Percentiles rank a stretch among this genome's conserved stretches.
Conservation (phyloP, 139 green algal genomes). For the Auxenochlorella pyrenoidosa region DNA sequence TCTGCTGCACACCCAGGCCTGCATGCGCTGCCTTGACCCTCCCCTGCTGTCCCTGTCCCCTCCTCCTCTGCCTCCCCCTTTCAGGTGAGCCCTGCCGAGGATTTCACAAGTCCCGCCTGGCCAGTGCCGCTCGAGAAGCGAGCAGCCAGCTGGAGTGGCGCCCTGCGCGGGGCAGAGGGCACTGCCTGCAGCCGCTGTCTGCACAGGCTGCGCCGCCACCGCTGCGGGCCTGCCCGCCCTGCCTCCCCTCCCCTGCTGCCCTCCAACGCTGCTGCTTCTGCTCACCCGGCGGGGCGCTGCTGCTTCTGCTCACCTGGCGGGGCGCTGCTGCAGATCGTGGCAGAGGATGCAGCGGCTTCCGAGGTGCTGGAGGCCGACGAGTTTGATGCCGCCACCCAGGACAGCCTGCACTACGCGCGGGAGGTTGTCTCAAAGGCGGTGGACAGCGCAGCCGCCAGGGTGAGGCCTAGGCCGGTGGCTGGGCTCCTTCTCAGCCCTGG, state of each 20-base stretch:
- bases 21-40: not conserved
- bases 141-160: not conserved
- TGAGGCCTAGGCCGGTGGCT: not conserved
- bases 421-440: slow-evolving; percentile 20
- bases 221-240: not conserved
- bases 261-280: not conserved
- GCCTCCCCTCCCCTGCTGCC: not conserved
- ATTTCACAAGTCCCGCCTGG: not conserved
- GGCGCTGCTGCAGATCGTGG: slow-evolving; percentile 26
- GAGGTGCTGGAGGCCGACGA: slow-evolving; percentile 36
- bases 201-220: not conserved
- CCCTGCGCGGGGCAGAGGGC: not conserved
- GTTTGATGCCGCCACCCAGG: not conserved
- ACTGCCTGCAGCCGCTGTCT: too few species aligned
- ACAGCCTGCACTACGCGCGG: slow-evolving; percentile 27
- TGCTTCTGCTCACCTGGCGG: not conserved
- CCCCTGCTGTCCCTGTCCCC: not conserved
- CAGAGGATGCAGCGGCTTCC: slow-evolving; percentile 34
- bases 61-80: not conserved
- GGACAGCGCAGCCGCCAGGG: slow-evolving; percentile 11
- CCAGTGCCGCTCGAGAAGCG: not conserved
- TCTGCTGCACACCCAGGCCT: not conserved
- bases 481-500: not conserved
- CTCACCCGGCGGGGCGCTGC: not conserved
- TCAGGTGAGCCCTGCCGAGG: slow-evolving; percentile 14